Evolutionary conservation across 192 early-diverging fungal genomes (phyloP).

Genomic region (Backusella tuberculispora): DNA sequence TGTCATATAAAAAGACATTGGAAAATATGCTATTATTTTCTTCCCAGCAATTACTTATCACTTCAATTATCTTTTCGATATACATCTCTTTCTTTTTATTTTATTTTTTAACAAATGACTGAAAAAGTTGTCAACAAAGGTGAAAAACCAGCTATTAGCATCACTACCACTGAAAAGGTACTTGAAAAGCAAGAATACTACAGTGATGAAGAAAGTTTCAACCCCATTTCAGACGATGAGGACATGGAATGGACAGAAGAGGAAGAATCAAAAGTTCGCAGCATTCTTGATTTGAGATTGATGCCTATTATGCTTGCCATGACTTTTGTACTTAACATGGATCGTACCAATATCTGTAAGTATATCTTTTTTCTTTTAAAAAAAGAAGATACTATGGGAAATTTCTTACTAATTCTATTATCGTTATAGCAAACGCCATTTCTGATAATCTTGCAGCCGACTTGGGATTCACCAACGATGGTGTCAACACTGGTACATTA

Average conservation of each 20-base stretch:
- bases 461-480: constrained; percentile 48
- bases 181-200: neutral
- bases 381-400: neutral
- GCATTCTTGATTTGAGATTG: constrained; percentile 47
- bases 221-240: constrained; percentile 9
- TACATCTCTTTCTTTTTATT: neutral
- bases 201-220: constrained; percentile 19
- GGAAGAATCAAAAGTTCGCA: constrained; percentile 45
- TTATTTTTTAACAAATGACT: neutral
- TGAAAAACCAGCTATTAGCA: neutral
- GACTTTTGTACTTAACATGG: constrained; percentile 34
- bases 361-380: neutral
- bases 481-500: constrained; percentile 49
- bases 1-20: neutral
- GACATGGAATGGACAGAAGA: constrained; percentile 52
- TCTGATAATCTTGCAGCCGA: constrained; percentile 52
- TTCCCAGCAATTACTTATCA: neutral
- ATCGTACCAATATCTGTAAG: constrained; percentile 42
- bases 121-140: neutral
- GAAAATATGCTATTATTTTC: neutral
- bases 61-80: neutral
- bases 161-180: neutral
- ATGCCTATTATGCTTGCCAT: constrained; percentile 62
- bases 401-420: constrained; percentile 1
- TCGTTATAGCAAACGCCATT: constrained; percentile 44